Evolutionary conservation across 495 filamentous ascomycete species (phyloP), one percentile per base, ranked within the genome.

Genomic region (Darksidea phi): DNA sequence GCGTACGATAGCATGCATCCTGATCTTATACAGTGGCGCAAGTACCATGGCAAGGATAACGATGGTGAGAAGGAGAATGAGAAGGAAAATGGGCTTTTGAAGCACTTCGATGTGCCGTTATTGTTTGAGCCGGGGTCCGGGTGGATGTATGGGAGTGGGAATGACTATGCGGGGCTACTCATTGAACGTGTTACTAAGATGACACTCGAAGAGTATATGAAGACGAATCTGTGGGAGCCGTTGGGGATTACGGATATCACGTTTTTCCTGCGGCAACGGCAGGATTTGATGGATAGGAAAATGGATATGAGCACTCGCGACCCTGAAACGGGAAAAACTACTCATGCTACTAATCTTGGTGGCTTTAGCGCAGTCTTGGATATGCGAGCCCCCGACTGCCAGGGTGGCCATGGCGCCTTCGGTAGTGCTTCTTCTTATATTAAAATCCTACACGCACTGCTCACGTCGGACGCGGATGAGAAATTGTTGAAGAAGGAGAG

Each of bases 331-430:
- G 26, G 66, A 38, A 61, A 51, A 37, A 21, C 48, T 2, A 28
- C 12, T 6, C 18, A 13, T 13, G 46, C 46, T 5, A 41, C 54
- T 24, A 37, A 20, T 13, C 32, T 48, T 10, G 34, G 32, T 1
- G 32, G 34, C 6, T 46, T 56, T 41, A 20, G 37, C 23, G 28
- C 18, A 20, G 28, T 6, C 45, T 25, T 46, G 1, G 21, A 7
- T 6, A 43, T 61, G 12, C 53, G 48, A 32, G 43, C 41, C 6
- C 20, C 43, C 8, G 74, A 78, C 15, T 73, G 78, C 57, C 71
- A 78, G 25, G 85, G 82, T 1, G 85, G 85, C 0, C 75, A 75
- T 10, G 85, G 85, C 1, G 37, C 80, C 18, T 84, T 73, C 50
- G 72, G 76, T 5, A 70, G 75, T 0, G 76, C 79, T 5, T 64